Percentiles rank a stretch among this genome's conserved stretches.
These are phyloP conservation scores for Sphaerulina populicola DNA, from an alignment of 2,329 filamentous ascomycete species.

Conservation along the genomic window DNA sequence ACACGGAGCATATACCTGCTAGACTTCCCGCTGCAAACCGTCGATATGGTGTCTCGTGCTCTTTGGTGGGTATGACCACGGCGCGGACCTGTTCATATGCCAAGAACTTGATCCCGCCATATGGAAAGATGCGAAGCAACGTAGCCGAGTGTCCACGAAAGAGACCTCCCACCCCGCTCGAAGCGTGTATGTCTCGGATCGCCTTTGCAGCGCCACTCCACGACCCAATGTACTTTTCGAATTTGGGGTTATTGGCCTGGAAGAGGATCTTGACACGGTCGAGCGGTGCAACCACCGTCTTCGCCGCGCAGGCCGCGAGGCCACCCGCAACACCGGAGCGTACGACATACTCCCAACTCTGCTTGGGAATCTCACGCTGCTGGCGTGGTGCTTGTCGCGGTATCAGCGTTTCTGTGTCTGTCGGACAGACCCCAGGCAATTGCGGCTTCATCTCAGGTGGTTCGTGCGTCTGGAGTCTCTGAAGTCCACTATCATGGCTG, in stretches of 20 bases:
- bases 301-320: constrained; percentile 83
- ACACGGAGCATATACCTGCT: constrained; percentile 82
- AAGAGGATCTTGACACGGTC: constrained; percentile 98
- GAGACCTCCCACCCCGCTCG: constrained; percentile 66
- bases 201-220: constrained; percentile 78
- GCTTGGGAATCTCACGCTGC: constrained; percentile 54
- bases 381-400: constrained; percentile 34
- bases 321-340: constrained; percentile 81
- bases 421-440: constrained; percentile 42
- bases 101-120: constrained; percentile 95
- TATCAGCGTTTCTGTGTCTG: constrained; percentile 44
- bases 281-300: constrained; percentile 89
- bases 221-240: constrained; percentile 82
- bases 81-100: constrained; percentile 94
- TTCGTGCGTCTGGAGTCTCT: constrained; percentile 23
- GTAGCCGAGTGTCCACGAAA: constrained; percentile 94
- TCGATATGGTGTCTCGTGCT: constrained; percentile 71
- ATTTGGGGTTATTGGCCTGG: constrained; percentile 88
- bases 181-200: constrained; percentile 70
- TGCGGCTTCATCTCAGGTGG: constrained; percentile 34
- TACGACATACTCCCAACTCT: constrained; percentile 74
- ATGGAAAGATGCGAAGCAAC: constrained; percentile 87
- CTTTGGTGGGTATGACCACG: constrained; percentile 59
- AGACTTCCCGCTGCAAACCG: constrained; percentile 65
- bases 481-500: constrained; percentile 20